Evolutionary conservation across 2,329 filamentous ascomycete species (phyloP).

Genomic region (Pseudonectria buxi): DNA sequence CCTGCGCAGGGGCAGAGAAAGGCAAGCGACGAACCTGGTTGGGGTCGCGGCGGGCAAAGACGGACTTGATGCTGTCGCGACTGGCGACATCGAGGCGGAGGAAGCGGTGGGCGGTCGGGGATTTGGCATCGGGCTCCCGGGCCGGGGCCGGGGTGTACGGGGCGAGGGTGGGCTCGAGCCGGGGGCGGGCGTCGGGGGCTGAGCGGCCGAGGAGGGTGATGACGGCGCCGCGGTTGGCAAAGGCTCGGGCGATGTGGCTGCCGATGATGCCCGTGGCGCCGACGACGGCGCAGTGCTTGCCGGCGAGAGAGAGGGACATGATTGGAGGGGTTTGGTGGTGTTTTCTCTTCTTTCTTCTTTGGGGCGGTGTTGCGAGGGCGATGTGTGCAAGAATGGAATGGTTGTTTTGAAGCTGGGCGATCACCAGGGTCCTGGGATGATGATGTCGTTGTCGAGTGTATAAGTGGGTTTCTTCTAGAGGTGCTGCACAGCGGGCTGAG

Average conservation of each 20-base stretch:
- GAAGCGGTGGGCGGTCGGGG: conserved; percentile 26
- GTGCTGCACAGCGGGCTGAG: too few species aligned
- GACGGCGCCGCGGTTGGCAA: conserved; percentile 54
- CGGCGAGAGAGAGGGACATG: conserved; percentile 32
- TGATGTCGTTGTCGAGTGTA: too few species aligned
- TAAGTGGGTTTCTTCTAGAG: too few species aligned
- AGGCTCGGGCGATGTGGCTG: conserved; percentile 57
- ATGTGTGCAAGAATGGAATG: too few species aligned
- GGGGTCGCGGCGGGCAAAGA: conserved; percentile 18
- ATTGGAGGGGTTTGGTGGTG: neutral
- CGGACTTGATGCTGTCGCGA: conserved; percentile 22
- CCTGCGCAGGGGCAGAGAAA: neutral
- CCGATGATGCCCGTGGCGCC: conserved; percentile 68
- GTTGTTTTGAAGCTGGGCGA: too few species aligned
- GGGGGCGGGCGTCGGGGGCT: conserved; percentile 36
- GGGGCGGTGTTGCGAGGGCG: conserved; percentile 1
- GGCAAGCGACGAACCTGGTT: conserved; percentile 6
- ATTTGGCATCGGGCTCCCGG: conserved; percentile 1
- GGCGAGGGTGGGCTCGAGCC: conserved; percentile 27
- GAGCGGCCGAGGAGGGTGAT: conserved; percentile 57
- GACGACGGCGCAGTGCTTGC: conserved; percentile 55
- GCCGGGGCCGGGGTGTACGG: conserved; percentile 13
- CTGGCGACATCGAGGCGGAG: conserved; percentile 28
- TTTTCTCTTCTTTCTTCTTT: conserved; percentile 1
- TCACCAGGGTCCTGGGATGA: too few species aligned